Percentiles rank a stretch among this genome's conserved stretches.
Conservation (phyloP, 2,329 filamentous ascomycete species). For the Thermothelomyces thermophilus region DNA sequence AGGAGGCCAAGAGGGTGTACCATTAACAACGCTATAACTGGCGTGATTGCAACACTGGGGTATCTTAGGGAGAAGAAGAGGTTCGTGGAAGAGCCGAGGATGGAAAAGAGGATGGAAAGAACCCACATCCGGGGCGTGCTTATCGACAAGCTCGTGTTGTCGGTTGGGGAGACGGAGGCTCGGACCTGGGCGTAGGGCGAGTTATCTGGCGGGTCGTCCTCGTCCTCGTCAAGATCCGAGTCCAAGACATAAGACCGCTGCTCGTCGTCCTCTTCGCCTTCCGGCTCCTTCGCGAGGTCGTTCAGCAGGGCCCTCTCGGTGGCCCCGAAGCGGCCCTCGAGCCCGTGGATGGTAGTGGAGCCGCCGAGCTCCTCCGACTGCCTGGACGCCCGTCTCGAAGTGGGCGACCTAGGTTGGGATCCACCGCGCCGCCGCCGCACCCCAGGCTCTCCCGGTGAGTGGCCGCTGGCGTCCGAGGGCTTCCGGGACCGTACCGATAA, state of each 20-base stretch:
- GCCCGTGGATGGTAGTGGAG: constrained; percentile 44
- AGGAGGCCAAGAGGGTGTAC: constrained; percentile 76
- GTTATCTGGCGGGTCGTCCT: constrained; percentile 56
- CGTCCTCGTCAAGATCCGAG: constrained; percentile 36
- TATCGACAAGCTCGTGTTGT: constrained; percentile 72
- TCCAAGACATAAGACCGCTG: constrained; percentile 30
- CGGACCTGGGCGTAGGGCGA: constrained; percentile 74
- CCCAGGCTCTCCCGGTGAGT: not conserved
- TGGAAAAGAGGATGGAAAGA: constrained; percentile 70
- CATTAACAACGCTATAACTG: constrained; percentile 78
- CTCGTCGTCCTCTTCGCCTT: constrained; percentile 27
- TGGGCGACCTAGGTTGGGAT: constrained; percentile 19
- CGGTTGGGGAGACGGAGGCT: constrained; percentile 68
- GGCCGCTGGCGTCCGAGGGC: constrained; percentile 7
- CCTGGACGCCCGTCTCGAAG: constrained; percentile 29
- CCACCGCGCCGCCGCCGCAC: constrained; percentile 15
- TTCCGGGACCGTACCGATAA: constrained; percentile 9
- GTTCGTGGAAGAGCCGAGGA: constrained; percentile 77
- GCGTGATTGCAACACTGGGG: constrained; percentile 82
- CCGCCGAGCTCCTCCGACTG: constrained; percentile 46
- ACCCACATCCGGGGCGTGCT: constrained; percentile 86
- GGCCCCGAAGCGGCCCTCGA: constrained; percentile 49
- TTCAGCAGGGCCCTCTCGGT: constrained; percentile 42
- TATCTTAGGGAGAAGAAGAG: constrained; percentile 86
- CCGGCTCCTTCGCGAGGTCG: constrained; percentile 37